A percentile compares a stretch with the other conserved stretches of the same genome.
phyloP scores from a whole-genome alignment of 164 flowering plant species.

The Santalum album region DNA sequence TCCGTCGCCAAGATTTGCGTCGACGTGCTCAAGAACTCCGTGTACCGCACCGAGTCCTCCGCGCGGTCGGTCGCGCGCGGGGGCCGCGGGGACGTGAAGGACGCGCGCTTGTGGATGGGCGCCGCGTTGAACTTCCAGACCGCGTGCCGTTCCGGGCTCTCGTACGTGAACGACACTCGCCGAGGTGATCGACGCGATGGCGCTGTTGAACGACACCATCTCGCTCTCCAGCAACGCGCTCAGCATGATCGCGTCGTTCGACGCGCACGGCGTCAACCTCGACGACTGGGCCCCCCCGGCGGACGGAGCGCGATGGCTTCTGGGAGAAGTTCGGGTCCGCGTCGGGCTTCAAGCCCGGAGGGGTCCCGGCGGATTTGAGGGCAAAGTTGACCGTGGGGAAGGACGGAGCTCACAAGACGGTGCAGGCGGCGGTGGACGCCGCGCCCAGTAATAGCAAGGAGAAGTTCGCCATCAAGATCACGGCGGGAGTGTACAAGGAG shows the following conservation, averaged over 20 bases:
- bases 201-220: conserved; percentile 33
- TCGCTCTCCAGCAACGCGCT: conserved; percentile 49
- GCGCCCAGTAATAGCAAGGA: conserved; percentile 35
- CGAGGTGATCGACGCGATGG: conserved; percentile 47
- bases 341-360: conserved; percentile 17
- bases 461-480: conserved; percentile 59
- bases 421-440: conserved; percentile 72
- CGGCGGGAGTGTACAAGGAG: conserved; percentile 73
- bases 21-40: conserved; percentile 35
- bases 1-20: conserved; percentile 51
- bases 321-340: conserved; percentile 38
- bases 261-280: conserved; percentile 34
- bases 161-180: conserved; percentile 56
- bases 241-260: conserved; percentile 57
- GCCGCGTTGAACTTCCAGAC: conserved; percentile 57
- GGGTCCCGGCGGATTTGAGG: conserved; percentile 30
- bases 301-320: conserved; percentile 82
- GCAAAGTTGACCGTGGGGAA: conserved; percentile 68
- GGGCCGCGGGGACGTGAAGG: conserved; percentile 33
- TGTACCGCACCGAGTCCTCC: conserved; percentile 23
- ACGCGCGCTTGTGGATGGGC: conserved; percentile 72
- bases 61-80: conserved; percentile 26
- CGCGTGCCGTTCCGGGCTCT: conserved; percentile 66
- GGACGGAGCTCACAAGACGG: conserved; percentile 28
- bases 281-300: conserved; percentile 53